A percentile compares a stretch with the other conserved stretches of the same genome.
These are phyloP conservation scores for Phytophthora fragariaefolia DNA, from an alignment of 352 stramenopile species.

Conservation along the genomic window DNA sequence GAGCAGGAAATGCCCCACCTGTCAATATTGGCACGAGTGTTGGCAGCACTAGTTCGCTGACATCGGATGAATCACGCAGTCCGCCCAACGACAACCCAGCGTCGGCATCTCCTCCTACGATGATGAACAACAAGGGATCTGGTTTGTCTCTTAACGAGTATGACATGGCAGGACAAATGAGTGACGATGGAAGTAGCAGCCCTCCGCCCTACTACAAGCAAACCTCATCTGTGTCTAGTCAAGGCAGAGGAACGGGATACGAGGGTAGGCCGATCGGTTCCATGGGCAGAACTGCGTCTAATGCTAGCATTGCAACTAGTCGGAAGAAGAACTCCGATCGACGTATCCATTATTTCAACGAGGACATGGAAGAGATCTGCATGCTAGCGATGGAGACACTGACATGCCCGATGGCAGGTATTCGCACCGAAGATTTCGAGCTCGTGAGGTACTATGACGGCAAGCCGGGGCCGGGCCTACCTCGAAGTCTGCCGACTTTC, in stretches of 20 bases:
- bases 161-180: conserved; percentile 44
- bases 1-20: conserved; percentile 6
- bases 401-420: conserved; percentile 85
- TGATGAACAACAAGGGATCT: conserved; percentile 41
- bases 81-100: conserved; percentile 44
- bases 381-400: conserved; percentile 89
- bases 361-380: conserved; percentile 90
- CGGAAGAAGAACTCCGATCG: conserved; percentile 52
- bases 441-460: conserved; percentile 83
- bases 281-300: conserved; percentile 44
- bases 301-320: conserved; percentile 39
- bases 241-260: conserved; percentile 38
- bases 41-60: conserved; percentile 56
- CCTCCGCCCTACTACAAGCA: conserved; percentile 33
- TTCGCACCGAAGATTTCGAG: conserved; percentile 89
- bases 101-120: conserved; percentile 27
- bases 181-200: conserved; percentile 37
- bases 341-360: conserved; percentile 88
- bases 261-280: conserved; percentile 36
- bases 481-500: conserved; percentile 85
- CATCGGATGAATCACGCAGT: conserved; percentile 58
- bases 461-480: conserved; percentile 57
- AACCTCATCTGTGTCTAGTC: conserved; percentile 29
- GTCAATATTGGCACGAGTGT: conserved; percentile 37
- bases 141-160: conserved; percentile 58